Base-by-base conservation (phyloP, 2,329 filamentous ascomycete genomes). In the Claviceps sp. region DNA sequence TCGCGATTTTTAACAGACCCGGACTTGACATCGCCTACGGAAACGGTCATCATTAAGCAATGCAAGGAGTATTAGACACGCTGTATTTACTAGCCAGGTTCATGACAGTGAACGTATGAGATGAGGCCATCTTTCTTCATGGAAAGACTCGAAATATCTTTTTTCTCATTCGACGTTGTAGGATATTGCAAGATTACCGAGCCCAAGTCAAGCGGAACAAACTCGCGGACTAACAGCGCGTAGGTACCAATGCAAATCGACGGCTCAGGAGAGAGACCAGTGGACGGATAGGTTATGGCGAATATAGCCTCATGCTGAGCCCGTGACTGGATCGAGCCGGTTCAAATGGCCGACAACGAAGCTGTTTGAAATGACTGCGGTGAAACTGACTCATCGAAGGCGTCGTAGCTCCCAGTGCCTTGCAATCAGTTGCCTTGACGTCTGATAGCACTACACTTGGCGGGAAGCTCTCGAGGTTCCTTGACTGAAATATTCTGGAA, bases 1-100 rank as follows among this genome's bases (percentile, higher is more conserved):
- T 68, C 66, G 34, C 70, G 67, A 45, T 69, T 64, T 56, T 66
- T 72, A 43, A 67, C 24, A 30, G 62, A 61, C 7, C 62, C 64
- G 18, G 62, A 62, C 49, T 64, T 67, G 46, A 69, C 62, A 46
- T 65, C 61, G 22, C 59, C 68, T 72, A 53, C 20, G 36, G 26
- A 47, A 18, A 45, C 38, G 20, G 51, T 52, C 44, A 38, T 26
- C 18, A 13, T 52, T 60, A 30, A 61, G 57, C 44, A 40, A 26
- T 34, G 26, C 49, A 26, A 47, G 24, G 14, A 50, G 49, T 18
- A 18, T 41, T 16, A 30, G 26, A 4, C 18, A 43, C 46, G 49
- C 36, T 48, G 26, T 48, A 48, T 48, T 47, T 58, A 69, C 67
- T 65, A 53, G 67, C 62, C 48, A 69, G 55, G 51, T 58, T 64